Evolutionary conservation across 2,329 filamentous ascomycete species (phyloP).

Genomic region (Exophiala sideris): DNA sequence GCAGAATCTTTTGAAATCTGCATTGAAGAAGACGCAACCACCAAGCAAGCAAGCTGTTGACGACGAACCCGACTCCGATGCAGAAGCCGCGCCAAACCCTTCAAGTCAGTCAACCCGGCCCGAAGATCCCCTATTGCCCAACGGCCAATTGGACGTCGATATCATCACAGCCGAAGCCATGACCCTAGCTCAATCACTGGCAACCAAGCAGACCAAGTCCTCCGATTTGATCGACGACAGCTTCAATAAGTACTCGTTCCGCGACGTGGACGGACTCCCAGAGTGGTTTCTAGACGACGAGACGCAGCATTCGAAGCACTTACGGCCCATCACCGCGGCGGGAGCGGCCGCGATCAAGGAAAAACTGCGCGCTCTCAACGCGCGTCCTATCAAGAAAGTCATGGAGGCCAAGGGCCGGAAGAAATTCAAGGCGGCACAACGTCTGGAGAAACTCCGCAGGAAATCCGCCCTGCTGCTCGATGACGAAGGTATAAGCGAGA

Average conservation of each 20-base stretch:
- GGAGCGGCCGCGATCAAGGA: conserved; percentile 91
- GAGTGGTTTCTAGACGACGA: conserved; percentile 99
- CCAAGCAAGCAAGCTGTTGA: not conserved
- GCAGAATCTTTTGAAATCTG: conserved; percentile 30
- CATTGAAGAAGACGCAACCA: conserved; percentile 26
- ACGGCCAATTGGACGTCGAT: conserved; percentile 71
- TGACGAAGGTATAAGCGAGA: conserved; percentile 90
- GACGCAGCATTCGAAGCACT: conserved; percentile 71
- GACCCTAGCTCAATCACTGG: conserved; percentile 90
- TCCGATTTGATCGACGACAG: conserved; percentile 81
- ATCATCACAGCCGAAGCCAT: conserved; percentile 99
- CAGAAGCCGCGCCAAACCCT: conserved; percentile 26
- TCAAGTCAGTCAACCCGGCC: conserved; percentile 6
- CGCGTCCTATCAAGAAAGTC: conserved; percentile 97
- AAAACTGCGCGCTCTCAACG: conserved; percentile 87
- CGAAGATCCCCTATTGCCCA: conserved; percentile 40
- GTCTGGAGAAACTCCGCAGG: conserved; percentile 91
- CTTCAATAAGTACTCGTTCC: conserved; percentile 90
- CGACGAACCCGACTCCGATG: conserved; percentile 31
- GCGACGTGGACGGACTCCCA: conserved; percentile 84
- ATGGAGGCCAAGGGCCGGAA: conserved; percentile 93
- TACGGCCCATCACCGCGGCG: conserved; percentile 87
- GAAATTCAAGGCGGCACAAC: conserved; percentile 91
- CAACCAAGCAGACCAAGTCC: conserved; percentile 76
- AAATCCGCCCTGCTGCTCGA: conserved; percentile 88